Base-by-base conservation (phyloP, 176 grass and related monocot species). In the Hsuehochloa calcarea region DNA sequence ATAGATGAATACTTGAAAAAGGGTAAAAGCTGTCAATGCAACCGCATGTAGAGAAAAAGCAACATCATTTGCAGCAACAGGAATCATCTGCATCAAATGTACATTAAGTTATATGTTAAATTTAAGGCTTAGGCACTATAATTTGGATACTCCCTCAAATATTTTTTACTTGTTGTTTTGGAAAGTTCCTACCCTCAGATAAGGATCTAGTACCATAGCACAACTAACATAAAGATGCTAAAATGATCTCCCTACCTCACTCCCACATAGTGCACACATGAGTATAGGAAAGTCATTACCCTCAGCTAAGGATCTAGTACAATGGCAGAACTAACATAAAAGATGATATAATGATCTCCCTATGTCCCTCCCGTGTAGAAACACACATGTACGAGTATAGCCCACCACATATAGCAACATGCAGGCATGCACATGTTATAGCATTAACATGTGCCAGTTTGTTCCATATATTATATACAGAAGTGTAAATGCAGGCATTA, bases 41-140 rank as follows among this genome's bases (percentile, higher is more conserved):
- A 98, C 96, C 51, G 96, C 96, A 68, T 98, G 96, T 77, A 90
- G 35, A 50, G 96, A 98, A 82, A 98, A 98, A 70, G 91, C 93
- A 82, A 98, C 96, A 79, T 98, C 96, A 89, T 95, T 98, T 86
- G 93, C 91, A 50, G 96, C 93, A 49, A 98, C 96, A 77, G 96
- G 96, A 87, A 98, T 98, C 85, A 98, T 85, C 96, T 98, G 81
- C 64, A 65, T 59, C 29, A 88, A 85, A 50, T 54, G 35, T 52
- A 63, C 5, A 49, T 47, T 50, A 31, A 75, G 58, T 38, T 13
- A 70, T 54, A 8, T 37, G 26, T 80, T 62, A 10, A 54, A 59
- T 31, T 44, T 65, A 40, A 72, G 60, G 10, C 31, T 64, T 73
- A 10, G 9, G 35, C 20, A 43, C 52, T 44, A 71, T 23, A 62